A percentile compares a stretch with the other conserved stretches of the same genome.
These are phyloP conservation scores for Daldinia eschscholtzii DNA, from an alignment of 2,329 filamentous ascomycete species.

Conservation along the genomic window DNA sequence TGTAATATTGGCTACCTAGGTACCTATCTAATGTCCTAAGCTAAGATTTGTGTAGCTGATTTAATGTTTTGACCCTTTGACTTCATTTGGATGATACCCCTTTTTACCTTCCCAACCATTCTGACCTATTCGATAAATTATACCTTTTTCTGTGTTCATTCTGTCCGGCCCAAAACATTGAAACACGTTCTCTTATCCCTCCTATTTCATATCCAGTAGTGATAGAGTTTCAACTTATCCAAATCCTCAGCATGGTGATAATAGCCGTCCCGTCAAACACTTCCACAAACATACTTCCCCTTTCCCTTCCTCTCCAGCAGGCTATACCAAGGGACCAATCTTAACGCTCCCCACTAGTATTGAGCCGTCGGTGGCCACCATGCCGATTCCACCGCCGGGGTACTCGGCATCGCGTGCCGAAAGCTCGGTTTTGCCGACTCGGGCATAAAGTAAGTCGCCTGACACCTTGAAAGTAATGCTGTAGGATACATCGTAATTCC, in stretches of 20 bases:
- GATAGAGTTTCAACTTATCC: background rate
- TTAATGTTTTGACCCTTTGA: background rate
- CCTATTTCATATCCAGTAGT: no score
- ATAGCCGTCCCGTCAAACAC: no score
- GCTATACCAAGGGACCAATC: background rate
- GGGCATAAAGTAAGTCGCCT: conserved; percentile 12
- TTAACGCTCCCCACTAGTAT: background rate
- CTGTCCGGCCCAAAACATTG: background rate
- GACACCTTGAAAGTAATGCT: conserved; percentile 25
- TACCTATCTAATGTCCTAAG: background rate
- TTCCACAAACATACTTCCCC: background rate
- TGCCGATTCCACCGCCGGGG: conserved; percentile 42
- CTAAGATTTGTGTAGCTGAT: background rate
- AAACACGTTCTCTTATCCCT: background rate
- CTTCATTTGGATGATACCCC: background rate
- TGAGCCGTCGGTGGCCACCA: conserved; percentile 45
- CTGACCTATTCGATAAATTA: background rate
- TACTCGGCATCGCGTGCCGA: conserved; percentile 40
- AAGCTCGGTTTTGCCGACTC: conserved; percentile 32
- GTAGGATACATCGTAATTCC: conserved; percentile 44
- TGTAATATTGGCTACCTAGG: background rate
- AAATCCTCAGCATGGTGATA: background rate
- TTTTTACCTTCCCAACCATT: background rate
- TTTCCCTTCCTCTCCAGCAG: background rate
- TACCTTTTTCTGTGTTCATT: background rate